phyloP scores from a whole-genome alignment of 768 basidiomycete genomes.

The Mycena alexandri region DNA sequence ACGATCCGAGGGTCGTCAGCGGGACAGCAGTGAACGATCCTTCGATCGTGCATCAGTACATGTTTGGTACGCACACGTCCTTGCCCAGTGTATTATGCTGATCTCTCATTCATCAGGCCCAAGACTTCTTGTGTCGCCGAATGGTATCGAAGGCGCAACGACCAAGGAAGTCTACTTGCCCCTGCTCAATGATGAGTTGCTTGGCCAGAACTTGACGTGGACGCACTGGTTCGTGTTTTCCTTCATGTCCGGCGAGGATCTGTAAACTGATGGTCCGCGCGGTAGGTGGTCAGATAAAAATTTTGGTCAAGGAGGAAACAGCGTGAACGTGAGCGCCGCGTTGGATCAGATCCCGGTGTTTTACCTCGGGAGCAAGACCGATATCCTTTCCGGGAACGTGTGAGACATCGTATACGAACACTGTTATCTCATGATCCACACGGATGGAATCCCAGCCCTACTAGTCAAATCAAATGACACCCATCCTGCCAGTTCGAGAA shows the following conservation, averaged over 20 bases:
- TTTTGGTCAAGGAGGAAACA: conserved; percentile 45
- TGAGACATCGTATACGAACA: too few relatives aligned
- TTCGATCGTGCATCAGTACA: conserved; percentile 47
- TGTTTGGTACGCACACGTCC: conserved; percentile 46
- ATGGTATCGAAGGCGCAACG: conserved; percentile 45
- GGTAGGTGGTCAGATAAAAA: conserved; percentile 50
- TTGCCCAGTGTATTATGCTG: background rate
- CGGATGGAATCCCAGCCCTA: too few relatives aligned
- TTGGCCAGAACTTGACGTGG: conserved; percentile 42
- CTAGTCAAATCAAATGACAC: too few relatives aligned
- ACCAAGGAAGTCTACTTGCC: conserved; percentile 49
- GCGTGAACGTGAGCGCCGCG: conserved; percentile 46
- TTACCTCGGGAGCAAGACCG: conserved; percentile 46
- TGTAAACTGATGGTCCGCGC: background rate
- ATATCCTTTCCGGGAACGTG: conserved; percentile 47
- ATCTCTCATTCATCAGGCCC: conserved; percentile 42
- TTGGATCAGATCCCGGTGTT: conserved; percentile 52
- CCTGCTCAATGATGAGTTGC: conserved; percentile 33
- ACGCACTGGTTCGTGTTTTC: conserved; percentile 46
- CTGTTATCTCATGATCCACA: too few relatives aligned
- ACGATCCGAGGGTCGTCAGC: conserved; percentile 44
- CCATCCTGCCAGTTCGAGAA: too few relatives aligned
- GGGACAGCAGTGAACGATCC: conserved; percentile 47
- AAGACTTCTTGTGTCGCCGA: conserved; percentile 49
- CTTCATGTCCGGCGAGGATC: background rate